These are phyloP conservation scores for Phytophthora quininea DNA, from an alignment of 352 stramenopile species.

Conservation along the genomic window DNA sequence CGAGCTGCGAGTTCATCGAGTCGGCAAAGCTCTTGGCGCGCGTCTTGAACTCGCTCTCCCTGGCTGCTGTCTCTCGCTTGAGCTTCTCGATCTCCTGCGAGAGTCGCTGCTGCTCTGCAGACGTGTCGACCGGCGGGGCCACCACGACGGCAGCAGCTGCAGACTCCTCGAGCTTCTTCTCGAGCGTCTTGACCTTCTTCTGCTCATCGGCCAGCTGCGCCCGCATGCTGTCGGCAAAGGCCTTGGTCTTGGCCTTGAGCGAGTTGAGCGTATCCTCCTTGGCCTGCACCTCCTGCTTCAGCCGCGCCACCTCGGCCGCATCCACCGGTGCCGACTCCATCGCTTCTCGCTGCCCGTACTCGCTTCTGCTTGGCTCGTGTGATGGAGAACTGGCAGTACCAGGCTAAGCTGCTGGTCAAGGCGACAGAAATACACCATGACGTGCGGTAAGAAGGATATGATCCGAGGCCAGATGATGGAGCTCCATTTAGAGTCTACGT, in stretches of 20 bases:
- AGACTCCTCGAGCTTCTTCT: constrained; percentile 49
- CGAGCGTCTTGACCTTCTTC: constrained; percentile 65
- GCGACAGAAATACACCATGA: constrained; percentile 31
- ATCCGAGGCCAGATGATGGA: constrained; percentile 1
- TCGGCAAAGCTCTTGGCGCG: constrained; percentile 74
- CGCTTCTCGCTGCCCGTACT: not conserved
- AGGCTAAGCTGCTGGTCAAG: constrained; percentile 4
- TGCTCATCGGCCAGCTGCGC: constrained; percentile 63
- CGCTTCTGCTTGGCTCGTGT: constrained; percentile 11
- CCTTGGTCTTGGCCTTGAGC: constrained; percentile 86
- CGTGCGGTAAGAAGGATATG: constrained; percentile 6
- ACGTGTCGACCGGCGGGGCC: not conserved
- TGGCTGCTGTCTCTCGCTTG: constrained; percentile 55
- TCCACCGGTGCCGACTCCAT: constrained; percentile 37
- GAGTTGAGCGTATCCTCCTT: constrained; percentile 85
- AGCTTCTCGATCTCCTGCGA: constrained; percentile 41
- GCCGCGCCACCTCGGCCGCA: constrained; percentile 54
- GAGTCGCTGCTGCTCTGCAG: constrained; percentile 18
- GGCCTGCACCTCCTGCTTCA: constrained; percentile 62
- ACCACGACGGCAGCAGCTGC: not conserved
- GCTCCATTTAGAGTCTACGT: constrained; percentile 20
- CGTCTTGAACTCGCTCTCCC: constrained; percentile 69
- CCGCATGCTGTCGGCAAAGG: constrained; percentile 83
- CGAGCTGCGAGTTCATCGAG: constrained; percentile 67
- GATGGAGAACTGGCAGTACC: constrained; percentile 25